These are phyloP conservation scores for Amesomyces nigricolor DNA, from an alignment of 2,329 filamentous ascomycete species.

Conservation along the genomic window DNA sequence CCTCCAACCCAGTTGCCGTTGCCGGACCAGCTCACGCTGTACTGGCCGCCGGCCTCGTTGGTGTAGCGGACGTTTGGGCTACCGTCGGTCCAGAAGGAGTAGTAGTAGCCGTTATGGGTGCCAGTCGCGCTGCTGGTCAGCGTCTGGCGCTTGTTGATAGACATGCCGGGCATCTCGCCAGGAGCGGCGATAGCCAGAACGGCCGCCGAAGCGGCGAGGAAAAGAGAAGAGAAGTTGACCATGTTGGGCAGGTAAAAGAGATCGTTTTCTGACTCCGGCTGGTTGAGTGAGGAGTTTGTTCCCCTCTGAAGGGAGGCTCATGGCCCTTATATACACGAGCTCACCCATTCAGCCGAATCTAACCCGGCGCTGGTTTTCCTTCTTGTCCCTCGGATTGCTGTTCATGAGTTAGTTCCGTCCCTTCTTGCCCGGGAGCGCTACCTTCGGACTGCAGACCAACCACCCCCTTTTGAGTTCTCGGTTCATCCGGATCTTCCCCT, in stretches of 20 bases:
- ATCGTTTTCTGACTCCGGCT: neutral
- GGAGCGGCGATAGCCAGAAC: constrained; percentile 34
- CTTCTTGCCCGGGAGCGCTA: neutral
- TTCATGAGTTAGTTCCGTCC: constrained; percentile 4
- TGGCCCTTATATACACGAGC: constrained; percentile 6
- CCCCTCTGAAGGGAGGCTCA: neutral
- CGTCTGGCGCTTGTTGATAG: constrained; percentile 27
- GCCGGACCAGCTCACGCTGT: constrained; percentile 45
- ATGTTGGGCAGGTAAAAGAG: constrained; percentile 28
- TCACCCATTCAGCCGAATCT: neutral
- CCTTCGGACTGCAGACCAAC: neutral
- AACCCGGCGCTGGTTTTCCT: neutral
- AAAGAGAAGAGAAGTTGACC: constrained; percentile 37
- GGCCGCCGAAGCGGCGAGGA: constrained; percentile 33
- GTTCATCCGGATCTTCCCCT: neutral
- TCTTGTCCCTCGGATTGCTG: neutral
- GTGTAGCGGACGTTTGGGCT: constrained; percentile 47
- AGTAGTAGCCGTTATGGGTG: constrained; percentile 53
- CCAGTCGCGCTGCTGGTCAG: constrained; percentile 44
- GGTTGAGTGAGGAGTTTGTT: neutral
- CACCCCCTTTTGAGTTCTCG: neutral
- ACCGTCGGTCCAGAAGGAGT: constrained; percentile 55
- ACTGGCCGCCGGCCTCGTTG: constrained; percentile 46
- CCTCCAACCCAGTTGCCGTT: constrained; percentile 46
- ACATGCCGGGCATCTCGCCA: constrained; percentile 33